Percentiles rank a stretch among this genome's conserved stretches.
Conservation (phyloP, 257 asterid species). For the Solanum chilense region DNA sequence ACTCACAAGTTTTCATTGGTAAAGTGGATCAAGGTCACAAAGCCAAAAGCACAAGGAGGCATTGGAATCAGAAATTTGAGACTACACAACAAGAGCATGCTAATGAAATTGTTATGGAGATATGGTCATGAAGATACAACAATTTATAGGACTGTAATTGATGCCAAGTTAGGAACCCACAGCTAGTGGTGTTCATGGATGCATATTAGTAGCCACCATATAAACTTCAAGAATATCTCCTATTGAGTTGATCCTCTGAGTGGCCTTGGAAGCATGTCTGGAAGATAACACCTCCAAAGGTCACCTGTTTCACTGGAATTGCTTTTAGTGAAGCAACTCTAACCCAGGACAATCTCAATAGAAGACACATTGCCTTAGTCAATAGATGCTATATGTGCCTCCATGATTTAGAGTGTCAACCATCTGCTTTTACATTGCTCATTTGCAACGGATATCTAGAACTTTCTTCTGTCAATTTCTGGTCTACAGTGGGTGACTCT, state of each 20-base stretch:
- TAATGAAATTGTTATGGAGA: background rate
- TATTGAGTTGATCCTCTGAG: background rate
- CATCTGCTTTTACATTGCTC: too few relatives aligned
- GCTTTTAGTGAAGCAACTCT: background rate
- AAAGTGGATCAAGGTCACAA: background rate
- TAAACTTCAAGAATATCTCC: background rate
- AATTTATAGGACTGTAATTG: background rate
- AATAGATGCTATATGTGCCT: too few relatives aligned
- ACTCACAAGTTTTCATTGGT: background rate
- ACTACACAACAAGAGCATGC: background rate
- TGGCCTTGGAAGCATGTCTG: background rate
- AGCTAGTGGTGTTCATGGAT: background rate
- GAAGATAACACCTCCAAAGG: background rate
- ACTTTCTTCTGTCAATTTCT: too few relatives aligned
- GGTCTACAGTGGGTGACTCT: too few relatives aligned
- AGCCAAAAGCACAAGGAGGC: background rate
- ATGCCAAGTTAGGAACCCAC: background rate
- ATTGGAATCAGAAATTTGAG: background rate
- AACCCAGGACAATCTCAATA: background rate
- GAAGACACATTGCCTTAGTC: too few relatives aligned
- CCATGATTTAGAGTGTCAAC: too few relatives aligned
- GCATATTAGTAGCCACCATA: background rate
- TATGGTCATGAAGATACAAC: background rate
- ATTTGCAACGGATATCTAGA: too few relatives aligned
- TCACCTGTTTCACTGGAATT: background rate